Conservation (phyloP, 768 basidiomycete species). For the Fomitopsis serialis region DNA sequence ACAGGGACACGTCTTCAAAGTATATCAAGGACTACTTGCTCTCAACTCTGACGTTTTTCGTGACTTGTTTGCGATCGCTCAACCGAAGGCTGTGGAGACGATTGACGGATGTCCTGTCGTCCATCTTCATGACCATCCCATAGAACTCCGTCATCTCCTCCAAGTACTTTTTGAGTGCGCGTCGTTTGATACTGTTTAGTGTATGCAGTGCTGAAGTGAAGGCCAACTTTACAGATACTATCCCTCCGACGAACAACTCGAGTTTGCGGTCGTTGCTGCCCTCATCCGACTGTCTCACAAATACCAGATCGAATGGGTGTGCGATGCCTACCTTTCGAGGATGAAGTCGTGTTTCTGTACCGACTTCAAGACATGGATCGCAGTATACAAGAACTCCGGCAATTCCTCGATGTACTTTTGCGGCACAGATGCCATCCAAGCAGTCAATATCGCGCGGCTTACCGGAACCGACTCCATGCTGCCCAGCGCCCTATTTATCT, state of each 20-base stretch:
- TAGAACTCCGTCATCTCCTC: not conserved
- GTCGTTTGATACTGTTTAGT: too few species aligned
- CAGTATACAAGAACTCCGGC: too few species aligned
- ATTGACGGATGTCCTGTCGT: not conserved
- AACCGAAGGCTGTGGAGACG: not conserved
- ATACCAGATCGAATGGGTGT: not conserved
- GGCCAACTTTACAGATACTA: too few species aligned
- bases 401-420: too few species aligned
- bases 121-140: not conserved
- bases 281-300: not conserved
- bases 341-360: too few species aligned
- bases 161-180: not conserved
- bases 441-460: conserved; percentile 8
- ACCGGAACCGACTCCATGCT: conserved; percentile 10
- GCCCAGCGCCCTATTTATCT: conserved; percentile 2
- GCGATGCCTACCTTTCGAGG: too few species aligned
- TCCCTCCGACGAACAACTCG: not conserved
- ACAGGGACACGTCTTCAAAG: too few species aligned
- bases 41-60: conserved; percentile 10
- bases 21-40: conserved; percentile 4
- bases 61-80: conserved; percentile 7
- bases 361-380: too few species aligned
- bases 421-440: not conserved
- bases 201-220: too few species aligned
- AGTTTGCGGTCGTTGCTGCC: not conserved